Percentiles rank a stretch among this genome's conserved stretches.
Conservation (phyloP, 108 stramenopile genomes). For the Cyclotella distinguenda region DNA sequence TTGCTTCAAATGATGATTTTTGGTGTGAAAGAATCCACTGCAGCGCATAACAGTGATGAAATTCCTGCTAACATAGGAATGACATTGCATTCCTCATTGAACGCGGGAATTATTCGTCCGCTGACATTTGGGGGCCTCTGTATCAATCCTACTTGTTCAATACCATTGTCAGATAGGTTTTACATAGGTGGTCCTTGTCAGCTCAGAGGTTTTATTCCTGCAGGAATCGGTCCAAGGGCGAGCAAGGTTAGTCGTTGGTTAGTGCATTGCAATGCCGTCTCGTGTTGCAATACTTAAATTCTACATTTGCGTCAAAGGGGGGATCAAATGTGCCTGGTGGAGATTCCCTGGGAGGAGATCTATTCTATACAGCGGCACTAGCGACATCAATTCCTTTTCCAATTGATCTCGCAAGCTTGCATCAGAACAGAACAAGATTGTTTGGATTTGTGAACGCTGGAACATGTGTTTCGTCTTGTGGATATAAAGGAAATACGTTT, state of each 20-base stretch:
- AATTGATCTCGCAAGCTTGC: slow-evolving; percentile 32
- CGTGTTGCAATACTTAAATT: neutral
- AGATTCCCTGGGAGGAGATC: slow-evolving; percentile 75
- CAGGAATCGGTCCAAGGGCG: slow-evolving; percentile 79
- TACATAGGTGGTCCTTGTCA: slow-evolving; percentile 81
- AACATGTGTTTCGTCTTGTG: slow-evolving; percentile 42
- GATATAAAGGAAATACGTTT: slow-evolving; percentile 5
- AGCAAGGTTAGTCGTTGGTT: slow-evolving; percentile 14
- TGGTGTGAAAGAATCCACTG: slow-evolving; percentile 2
- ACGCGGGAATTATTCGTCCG: slow-evolving; percentile 51
- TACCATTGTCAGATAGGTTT: slow-evolving; percentile 73
- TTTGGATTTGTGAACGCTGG: slow-evolving; percentile 84
- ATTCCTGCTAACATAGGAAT: slow-evolving; percentile 26
- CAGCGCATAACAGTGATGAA: slow-evolving; percentile 3
- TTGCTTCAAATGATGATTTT: slow-evolving; percentile 23
- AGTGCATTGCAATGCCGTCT: neutral
- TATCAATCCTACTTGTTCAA: slow-evolving; percentile 28
- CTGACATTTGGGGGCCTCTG: slow-evolving; percentile 68
- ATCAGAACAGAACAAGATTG: slow-evolving; percentile 60
- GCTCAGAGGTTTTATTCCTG: slow-evolving; percentile 76
- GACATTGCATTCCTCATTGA: slow-evolving; percentile 62
- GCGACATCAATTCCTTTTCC: slow-evolving; percentile 64
- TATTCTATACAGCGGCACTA: slow-evolving; percentile 73
- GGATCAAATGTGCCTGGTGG: slow-evolving; percentile 67
- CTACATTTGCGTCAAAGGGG: slow-evolving; percentile 14